A percentile compares a stretch with the other conserved stretches of the same genome.
Evolutionary conservation across 2,329 filamentous ascomycete species (phyloP).

Genomic region (Parafenestella ontariensis): DNA sequence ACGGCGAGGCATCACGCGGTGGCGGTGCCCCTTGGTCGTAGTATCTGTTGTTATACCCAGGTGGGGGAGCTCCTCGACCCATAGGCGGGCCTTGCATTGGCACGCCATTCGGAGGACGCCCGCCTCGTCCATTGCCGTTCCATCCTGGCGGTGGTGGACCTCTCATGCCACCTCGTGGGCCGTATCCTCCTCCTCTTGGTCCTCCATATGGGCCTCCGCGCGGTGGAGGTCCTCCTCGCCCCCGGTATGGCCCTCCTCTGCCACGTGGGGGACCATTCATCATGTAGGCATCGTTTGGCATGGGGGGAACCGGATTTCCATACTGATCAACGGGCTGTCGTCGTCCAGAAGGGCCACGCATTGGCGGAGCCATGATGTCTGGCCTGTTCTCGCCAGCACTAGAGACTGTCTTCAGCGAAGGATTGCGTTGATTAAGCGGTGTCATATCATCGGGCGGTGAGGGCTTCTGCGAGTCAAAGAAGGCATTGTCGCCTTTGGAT

Average conservation of each 20-base stretch:
- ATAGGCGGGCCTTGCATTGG: conserved; percentile 48
- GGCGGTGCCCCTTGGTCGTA: conserved; percentile 52
- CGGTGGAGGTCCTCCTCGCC: conserved; percentile 48
- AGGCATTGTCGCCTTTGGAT: conserved; percentile 62
- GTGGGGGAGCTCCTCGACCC: conserved; percentile 52
- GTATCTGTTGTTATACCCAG: conserved; percentile 51
- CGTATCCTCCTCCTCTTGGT: conserved; percentile 46
- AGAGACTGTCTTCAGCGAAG: conserved; percentile 64
- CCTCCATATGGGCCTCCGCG: conserved; percentile 45
- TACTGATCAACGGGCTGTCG: conserved; percentile 66
- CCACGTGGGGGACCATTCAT: conserved; percentile 45
- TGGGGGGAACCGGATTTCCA: conserved; percentile 63
- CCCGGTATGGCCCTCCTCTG: conserved; percentile 53
- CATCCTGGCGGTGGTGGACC: conserved; percentile 52
- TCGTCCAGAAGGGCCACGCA: conserved; percentile 47
- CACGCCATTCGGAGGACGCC: conserved; percentile 40
- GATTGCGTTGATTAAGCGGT: conserved; percentile 71
- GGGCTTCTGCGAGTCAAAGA: conserved; percentile 68
- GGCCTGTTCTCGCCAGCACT: conserved; percentile 53
- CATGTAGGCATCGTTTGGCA: conserved; percentile 54
- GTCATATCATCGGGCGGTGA: conserved; percentile 71
- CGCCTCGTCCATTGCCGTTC: conserved; percentile 47
- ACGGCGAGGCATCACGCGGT: conserved; percentile 46
- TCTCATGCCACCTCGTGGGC: conserved; percentile 48
- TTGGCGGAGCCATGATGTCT: conserved; percentile 42